Evolutionary conservation across 345 rosid species (phyloP), one percentile per base, ranked within the genome.

Genomic region (Conringia planisiliqua): DNA sequence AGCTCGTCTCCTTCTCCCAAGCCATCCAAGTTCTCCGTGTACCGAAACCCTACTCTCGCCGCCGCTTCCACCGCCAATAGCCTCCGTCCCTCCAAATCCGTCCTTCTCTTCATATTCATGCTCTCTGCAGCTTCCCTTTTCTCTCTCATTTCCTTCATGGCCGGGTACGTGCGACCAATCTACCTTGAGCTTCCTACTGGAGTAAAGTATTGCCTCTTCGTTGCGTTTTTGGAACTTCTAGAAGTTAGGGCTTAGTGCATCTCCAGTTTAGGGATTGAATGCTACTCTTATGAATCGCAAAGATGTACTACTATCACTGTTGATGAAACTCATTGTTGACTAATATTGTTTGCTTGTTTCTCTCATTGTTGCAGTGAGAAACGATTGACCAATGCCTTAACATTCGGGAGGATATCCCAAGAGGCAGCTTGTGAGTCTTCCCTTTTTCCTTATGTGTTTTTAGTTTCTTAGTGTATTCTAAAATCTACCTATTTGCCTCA

Each of bases 51-150:
- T 24, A 81, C 83, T 36, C 80, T 94, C 3, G 80, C 96, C 29
- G 88, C 93, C 27, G 95, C 96, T 36, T 80, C 90, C n/a, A 86
- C 92, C 3, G 92, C 95, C 50, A 84, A 76, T 55, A 90, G 98
- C 68, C 77, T 86, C 64, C 88, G 75, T 60, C 97, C 97, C 29
- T 85, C 98, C 3, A 94, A 80, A 77, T 80, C 84, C 18, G 70
- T 86, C 22, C 73, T 94, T 65, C 35, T 86, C 68, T 75, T 70
- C 82, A 55, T 83, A 39, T 68, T 89, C 70, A 74, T 69, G n/a
- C 76, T 94, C 82, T 87, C 89, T 52, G 77, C 89, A 13, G 86
- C 84, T 77, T 88, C 96, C 46, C 86, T 87, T 32, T 70, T 90
- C 61, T 84, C 83, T 71, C 84, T 90, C 51, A 51, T 89, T 52